Percentiles rank a stretch among this genome's conserved stretches.
Evolutionary conservation across 345 rosid species (phyloP).

Genomic region (Eucalyptus sp.): DNA sequence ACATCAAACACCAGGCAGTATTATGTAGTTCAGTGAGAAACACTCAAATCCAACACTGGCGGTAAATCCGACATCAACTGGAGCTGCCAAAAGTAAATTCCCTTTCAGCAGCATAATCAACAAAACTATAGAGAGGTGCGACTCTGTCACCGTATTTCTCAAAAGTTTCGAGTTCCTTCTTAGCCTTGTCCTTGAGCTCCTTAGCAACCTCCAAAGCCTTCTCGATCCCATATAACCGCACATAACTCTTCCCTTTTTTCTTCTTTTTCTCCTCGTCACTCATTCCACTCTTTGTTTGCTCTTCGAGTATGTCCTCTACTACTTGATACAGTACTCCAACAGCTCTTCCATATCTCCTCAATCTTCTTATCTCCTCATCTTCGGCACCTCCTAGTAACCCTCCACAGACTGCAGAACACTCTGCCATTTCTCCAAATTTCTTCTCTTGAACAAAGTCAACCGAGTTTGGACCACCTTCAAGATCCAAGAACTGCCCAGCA

Average conservation of each 20-base stretch:
- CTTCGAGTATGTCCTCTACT: constrained; percentile 53
- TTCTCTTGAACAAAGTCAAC: constrained; percentile 68
- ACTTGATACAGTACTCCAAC: constrained; percentile 83
- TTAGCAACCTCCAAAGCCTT: constrained; percentile 58
- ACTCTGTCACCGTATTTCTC: constrained; percentile 49
- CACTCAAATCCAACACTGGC: neutral
- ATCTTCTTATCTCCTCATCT: constrained; percentile 53
- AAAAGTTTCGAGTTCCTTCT: constrained; percentile 52
- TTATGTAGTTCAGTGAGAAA: neutral
- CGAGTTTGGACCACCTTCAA: constrained; percentile 57
- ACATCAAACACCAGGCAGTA: neutral
- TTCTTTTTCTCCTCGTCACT: constrained; percentile 1
- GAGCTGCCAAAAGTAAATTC: constrained; percentile 24
- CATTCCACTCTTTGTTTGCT: neutral
- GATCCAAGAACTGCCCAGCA: constrained; percentile 91
- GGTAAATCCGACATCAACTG: neutral
- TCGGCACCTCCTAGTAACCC: constrained; percentile 81
- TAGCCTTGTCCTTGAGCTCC: constrained; percentile 52
- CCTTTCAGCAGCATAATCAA: constrained; percentile 67
- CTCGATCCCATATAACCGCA: constrained; percentile 40
- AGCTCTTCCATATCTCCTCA: constrained; percentile 80
- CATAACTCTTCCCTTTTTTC: constrained; percentile 42
- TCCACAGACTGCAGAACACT: constrained; percentile 94
- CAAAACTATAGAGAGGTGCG: constrained; percentile 69
- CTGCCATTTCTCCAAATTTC: constrained; percentile 79